Base-by-base conservation (phyloP, 805 yeast genomes). In the Saccharomycopsis fermentans region DNA sequence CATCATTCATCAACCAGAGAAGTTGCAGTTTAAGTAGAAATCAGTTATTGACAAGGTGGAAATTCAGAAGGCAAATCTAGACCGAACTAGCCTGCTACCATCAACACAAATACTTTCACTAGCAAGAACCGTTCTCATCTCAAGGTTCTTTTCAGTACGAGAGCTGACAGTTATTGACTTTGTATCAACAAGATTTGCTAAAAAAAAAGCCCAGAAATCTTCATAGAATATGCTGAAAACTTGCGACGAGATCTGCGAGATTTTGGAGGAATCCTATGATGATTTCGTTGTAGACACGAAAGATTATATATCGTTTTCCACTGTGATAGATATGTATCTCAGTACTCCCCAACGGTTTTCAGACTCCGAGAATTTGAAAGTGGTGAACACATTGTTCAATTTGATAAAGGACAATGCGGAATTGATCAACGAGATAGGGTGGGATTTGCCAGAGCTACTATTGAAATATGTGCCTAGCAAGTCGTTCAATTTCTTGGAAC, bases 401-500 rank as follows among this genome's bases (percentile, higher is more conserved):
- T 71, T 82, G 0, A 69, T 89, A 35, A 65, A 66, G 11, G 70
- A 67, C 0, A 69, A 86, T 66, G 73, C 76, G 17, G 77, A 76
- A 11, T 70, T 89, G 34, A 74, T 83, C 0, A 75, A 78, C 51
- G 86, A 84, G 63, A 81, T 90, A 61, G 96, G 96, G 1, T 91
- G 97, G 97, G 97, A 91, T 69, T 67, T 91, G n/a, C 96, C 96
- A 0, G 78, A 77, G 35, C 70, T 87, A 55, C 63, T 91, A 6
- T 65, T 89, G 52, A 74, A 75, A 9, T 87, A 77, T 67, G 67
- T 85, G n/a, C 73, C 73, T 27, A 60, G 60, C 11, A 57, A 66
- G 6, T 71, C 70, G 14, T 65, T 82, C 73, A 61, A 72, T 67
- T 58, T 71, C 65, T 61, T 52, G 32, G 47, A 48, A 3, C 67